A percentile compares a stretch with the other conserved stretches of the same genome.
These are phyloP conservation scores for Solanum phureja DNA, from an alignment of 257 asterid genomes.

Conservation along the genomic window DNA sequence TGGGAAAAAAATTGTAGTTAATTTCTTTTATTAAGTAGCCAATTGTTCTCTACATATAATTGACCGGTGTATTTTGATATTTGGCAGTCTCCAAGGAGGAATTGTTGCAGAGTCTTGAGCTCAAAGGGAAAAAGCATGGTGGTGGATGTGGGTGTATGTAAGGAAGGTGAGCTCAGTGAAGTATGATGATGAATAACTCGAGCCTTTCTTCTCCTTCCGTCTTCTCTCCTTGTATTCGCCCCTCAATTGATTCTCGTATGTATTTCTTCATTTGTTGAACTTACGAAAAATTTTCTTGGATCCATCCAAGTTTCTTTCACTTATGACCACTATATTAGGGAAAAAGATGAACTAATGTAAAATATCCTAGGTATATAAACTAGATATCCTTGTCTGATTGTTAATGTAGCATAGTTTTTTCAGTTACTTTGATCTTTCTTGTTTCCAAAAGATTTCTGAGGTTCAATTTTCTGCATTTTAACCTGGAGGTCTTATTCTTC, in stretches of 20 bases:
- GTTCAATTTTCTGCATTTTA: background rate
- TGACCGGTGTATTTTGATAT: background rate
- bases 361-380: background rate
- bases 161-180: constrained; percentile 61
- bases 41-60: background rate
- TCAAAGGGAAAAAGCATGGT: constrained; percentile 32
- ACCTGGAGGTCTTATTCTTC: background rate
- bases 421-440: background rate
- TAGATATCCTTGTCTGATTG: background rate
- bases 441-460: background rate
- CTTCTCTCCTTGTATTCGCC: background rate
- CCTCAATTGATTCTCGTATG: constrained; percentile 1
- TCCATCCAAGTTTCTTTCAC: background rate
- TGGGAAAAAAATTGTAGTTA: too few relatives aligned
- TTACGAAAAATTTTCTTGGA: background rate
- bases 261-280: constrained; percentile 31
- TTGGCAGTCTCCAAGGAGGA: constrained; percentile 75
- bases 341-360: background rate
- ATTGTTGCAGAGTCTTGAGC: constrained; percentile 58
- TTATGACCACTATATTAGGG: background rate
- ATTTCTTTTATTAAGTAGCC: background rate
- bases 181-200: background rate
- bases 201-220: background rate
- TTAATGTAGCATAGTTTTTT: background rate
- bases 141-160: constrained; percentile 59